Evolutionary conservation across 345 rosid species (phyloP).

Genomic region (Populus tremula): DNA sequence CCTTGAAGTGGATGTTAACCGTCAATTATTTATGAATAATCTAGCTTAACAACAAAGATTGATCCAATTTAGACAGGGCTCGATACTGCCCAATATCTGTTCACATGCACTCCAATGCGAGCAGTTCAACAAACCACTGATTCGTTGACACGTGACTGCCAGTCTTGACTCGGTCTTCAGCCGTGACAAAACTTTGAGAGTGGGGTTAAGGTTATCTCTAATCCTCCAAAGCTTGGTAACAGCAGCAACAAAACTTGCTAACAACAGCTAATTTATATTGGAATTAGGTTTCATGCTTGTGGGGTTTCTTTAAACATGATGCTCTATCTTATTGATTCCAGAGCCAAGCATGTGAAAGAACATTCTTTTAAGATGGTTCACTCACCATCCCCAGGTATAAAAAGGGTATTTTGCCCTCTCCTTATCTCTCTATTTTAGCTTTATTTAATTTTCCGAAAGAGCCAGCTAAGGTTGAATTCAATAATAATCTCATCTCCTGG

Average conservation of each 20-base stretch:
- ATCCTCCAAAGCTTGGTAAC: neutral
- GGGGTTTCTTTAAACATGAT: conserved; percentile 16
- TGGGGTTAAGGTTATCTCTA: neutral
- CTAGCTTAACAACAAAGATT: neutral
- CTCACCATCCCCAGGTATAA: neutral
- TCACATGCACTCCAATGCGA: conserved; percentile 30
- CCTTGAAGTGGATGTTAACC: conserved; percentile 4
- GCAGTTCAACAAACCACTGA: conserved; percentile 16
- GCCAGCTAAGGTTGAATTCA: conserved; percentile 6
- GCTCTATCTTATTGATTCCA: conserved; percentile 13
- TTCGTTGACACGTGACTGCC: conserved; percentile 13
- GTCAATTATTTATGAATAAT: neutral
- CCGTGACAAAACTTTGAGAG: conserved; percentile 3
- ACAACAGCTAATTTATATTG: conserved; percentile 1
- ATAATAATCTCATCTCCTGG: conserved; percentile 12
- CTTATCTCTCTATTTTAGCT: neutral
- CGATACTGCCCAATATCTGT: conserved; percentile 12
- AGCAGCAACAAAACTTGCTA: conserved; percentile 1
- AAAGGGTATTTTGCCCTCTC: neutral
- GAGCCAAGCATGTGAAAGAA: conserved; percentile 35
- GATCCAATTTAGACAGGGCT: neutral
- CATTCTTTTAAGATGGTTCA: conserved; percentile 32
- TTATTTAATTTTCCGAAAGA: neutral
- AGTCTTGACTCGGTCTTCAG: conserved; percentile 1
- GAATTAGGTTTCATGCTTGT: conserved; percentile 22